These are phyloP conservation scores for Lasiosphaeria hispida DNA, from an alignment of 495 filamentous ascomycete species.

Conservation along the genomic window DNA sequence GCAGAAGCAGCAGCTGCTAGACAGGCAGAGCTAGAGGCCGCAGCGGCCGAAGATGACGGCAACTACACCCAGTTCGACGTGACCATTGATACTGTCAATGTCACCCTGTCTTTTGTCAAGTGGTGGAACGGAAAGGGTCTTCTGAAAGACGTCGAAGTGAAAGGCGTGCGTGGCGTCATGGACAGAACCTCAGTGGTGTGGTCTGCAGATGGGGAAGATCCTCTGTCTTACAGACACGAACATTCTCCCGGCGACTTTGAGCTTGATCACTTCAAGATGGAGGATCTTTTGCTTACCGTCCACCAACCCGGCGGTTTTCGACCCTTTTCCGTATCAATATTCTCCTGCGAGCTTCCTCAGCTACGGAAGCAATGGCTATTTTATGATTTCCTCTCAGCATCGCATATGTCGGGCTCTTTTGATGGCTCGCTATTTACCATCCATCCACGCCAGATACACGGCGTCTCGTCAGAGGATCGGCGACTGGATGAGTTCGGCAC, in stretches of 20 bases:
- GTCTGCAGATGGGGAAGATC: conserved; percentile 69
- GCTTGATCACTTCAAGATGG: conserved; percentile 91
- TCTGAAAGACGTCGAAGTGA: conserved; percentile 87
- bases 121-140: conserved; percentile 98
- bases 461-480: conserved; percentile 45
- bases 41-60: conserved; percentile 67
- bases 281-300: conserved; percentile 86
- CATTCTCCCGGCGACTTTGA: conserved; percentile 94
- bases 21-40: conserved; percentile 39
- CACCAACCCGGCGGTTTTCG: conserved; percentile 89
- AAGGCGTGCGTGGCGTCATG: conserved; percentile 92
- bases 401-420: conserved; percentile 91
- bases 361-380: conserved; percentile 95
- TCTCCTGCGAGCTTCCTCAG: conserved; percentile 88
- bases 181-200: conserved; percentile 81
- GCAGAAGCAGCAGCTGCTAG: conserved; percentile 82
- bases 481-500: conserved; percentile 42
- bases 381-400: conserved; percentile 94
- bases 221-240: conserved; percentile 80
- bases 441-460: conserved; percentile 87
- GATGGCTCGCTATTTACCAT: conserved; percentile 97
- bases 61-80: conserved; percentile 98
- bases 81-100: conserved; percentile 91
- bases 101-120: conserved; percentile 93
- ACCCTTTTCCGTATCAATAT: conserved; percentile 92